Conservation (phyloP, 2,329 filamentous ascomycete species). For the Pseudogymnoascus sp. region DNA sequence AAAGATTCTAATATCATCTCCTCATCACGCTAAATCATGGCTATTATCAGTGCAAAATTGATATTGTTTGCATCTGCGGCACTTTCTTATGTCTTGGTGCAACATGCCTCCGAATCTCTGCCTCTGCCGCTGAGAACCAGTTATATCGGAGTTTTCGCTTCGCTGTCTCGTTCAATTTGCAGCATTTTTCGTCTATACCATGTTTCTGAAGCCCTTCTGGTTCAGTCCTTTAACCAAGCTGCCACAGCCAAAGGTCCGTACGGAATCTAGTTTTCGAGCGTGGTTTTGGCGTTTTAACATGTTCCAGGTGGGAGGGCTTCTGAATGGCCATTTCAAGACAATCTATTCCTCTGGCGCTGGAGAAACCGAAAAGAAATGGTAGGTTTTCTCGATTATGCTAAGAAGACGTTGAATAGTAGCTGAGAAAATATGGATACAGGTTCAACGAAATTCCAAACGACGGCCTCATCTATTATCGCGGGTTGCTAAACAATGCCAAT, state of each 20-base stretch:
- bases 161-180: constrained; percentile 31
- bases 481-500: constrained; percentile 53
- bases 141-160: constrained; percentile 31
- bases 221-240: constrained; percentile 50
- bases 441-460: constrained; percentile 53
- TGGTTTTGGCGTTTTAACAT: neutral
- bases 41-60: too few relatives aligned
- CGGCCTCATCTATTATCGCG: constrained; percentile 58
- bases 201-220: constrained; percentile 45
- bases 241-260: constrained; percentile 41
- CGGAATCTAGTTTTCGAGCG: neutral
- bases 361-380: constrained; percentile 30
- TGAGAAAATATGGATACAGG: constrained; percentile 31
- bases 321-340: constrained; percentile 36
- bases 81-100: too few relatives aligned
- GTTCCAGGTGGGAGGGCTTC: constrained; percentile 30
- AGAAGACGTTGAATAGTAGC: too few relatives aligned
- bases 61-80: too few relatives aligned
- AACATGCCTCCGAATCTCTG: too few relatives aligned
- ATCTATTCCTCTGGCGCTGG: constrained; percentile 34
- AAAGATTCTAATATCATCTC: too few relatives aligned
- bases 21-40: too few relatives aligned
- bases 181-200: constrained; percentile 30
- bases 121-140: too few relatives aligned
- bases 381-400: neutral